These are phyloP conservation scores for Rosa lucieae DNA, from an alignment of 306 rosid genomes.

Conservation along the genomic window DNA sequence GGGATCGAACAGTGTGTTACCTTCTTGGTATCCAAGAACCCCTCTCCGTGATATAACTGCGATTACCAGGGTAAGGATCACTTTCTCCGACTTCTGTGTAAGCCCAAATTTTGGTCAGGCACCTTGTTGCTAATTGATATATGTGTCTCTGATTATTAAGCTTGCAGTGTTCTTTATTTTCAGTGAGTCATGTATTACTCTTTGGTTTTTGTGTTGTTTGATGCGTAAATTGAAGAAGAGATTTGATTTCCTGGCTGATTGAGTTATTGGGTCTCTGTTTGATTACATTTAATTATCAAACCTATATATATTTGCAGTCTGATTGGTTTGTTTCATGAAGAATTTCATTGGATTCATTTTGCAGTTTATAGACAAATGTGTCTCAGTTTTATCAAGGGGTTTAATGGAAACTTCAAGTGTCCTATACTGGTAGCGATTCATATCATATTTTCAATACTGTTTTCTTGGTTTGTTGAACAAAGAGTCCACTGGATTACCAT, in stretches of 20 bases:
- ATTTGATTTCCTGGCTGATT: not conserved
- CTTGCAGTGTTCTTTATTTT: no score
- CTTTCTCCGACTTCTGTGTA: no score
- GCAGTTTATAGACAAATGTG: not conserved
- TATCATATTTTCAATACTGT: not conserved
- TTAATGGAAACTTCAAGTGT: not conserved
- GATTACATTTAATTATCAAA: not conserved
- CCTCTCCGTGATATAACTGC: constrained; percentile 73
- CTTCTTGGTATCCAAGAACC: constrained; percentile 83
- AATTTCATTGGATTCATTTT: not conserved
- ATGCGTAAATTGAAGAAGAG: not conserved
- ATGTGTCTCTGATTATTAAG: no score
- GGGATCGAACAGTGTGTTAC: constrained; percentile 40
- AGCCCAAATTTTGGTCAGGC: no score
- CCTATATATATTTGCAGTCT: not conserved
- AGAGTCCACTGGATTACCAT: not conserved
- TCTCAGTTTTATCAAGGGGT: not conserved
- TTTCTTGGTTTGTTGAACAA: not conserved
- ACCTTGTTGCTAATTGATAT: not conserved
- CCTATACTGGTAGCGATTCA: not conserved
- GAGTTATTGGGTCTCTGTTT: not conserved
- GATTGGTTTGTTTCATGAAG: not conserved
- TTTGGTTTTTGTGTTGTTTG: not conserved
- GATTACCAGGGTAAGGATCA: constrained; percentile 44
- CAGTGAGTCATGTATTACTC: no score